Percentiles rank a stretch among this genome's conserved stretches.
These are phyloP conservation scores for Oehlia diaphana DNA, from an alignment of 192 early-diverging fungal genomes.

Conservation along the genomic window DNA sequence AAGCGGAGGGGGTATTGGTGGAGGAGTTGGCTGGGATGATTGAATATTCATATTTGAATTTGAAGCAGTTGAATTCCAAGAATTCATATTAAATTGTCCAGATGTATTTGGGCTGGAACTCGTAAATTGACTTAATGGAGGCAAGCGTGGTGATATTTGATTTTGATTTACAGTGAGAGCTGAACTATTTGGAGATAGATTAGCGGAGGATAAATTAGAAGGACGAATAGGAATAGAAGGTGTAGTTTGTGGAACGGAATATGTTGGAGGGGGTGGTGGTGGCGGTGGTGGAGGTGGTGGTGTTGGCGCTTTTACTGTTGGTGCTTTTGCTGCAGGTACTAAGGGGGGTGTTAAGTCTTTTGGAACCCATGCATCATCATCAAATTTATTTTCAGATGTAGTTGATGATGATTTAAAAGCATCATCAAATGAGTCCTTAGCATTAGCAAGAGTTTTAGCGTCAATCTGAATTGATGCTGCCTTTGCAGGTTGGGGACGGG, in stretches of 20 bases:
- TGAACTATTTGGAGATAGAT: not conserved
- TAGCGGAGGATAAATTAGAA: not conserved
- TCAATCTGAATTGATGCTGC: slow-evolving; percentile 52
- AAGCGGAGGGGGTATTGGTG: slow-evolving; percentile 1
- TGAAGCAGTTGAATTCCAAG: not conserved
- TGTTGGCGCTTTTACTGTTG: not conserved
- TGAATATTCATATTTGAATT: not conserved
- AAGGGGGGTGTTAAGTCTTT: not conserved
- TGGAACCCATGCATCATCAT: slow-evolving; percentile 56
- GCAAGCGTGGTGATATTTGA: not conserved
- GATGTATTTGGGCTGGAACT: not conserved
- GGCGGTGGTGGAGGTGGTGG: slow-evolving; percentile 17
- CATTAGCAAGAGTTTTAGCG: slow-evolving; percentile 37
- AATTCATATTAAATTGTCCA: not conserved
- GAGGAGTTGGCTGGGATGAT: not conserved
- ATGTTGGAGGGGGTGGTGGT: not conserved
- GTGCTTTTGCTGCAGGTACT: not conserved
- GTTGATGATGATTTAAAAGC: slow-evolving; percentile 33
- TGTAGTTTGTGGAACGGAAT: not conserved
- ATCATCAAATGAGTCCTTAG: slow-evolving; percentile 38
- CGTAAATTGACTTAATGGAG: not conserved
- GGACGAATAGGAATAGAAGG: not conserved
- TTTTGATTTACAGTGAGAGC: not conserved
- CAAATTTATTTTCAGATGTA: slow-evolving; percentile 40
- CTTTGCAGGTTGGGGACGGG: slow-evolving; percentile 52